Percentiles rank a stretch among this genome's conserved stretches.
phyloP scores from a whole-genome alignment of 1,284 basidiomycete genomes.

The Naganishia sp. region DNA sequence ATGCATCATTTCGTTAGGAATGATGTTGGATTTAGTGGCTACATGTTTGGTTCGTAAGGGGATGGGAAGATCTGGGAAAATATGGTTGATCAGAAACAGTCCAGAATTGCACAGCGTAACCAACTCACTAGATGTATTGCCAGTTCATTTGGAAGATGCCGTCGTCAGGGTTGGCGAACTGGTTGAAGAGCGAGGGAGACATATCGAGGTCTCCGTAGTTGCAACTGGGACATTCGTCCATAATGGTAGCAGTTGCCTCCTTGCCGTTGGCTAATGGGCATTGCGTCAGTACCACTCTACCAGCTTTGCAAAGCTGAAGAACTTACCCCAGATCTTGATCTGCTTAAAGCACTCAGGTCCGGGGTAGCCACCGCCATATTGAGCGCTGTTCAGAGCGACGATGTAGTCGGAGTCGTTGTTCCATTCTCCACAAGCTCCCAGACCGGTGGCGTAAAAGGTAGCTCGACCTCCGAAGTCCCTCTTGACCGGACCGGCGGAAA shows the following conservation, averaged over 20 bases:
- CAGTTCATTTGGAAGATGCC: slow-evolving; percentile 19
- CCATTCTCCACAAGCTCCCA: slow-evolving; percentile 37
- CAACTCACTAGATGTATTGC: slow-evolving; percentile 1
- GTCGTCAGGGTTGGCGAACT: slow-evolving; percentile 20
- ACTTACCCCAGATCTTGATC: slow-evolving; percentile 15
- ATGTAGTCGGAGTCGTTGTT: slow-evolving; percentile 36
- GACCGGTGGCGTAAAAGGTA: slow-evolving; percentile 36
- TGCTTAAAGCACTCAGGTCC: slow-evolving; percentile 58
- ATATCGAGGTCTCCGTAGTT: slow-evolving; percentile 68
- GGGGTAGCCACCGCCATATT: slow-evolving; percentile 46
- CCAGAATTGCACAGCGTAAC: background rate
- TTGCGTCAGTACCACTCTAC: background rate
- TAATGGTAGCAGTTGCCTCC: slow-evolving; percentile 57
- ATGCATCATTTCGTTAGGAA: no score
- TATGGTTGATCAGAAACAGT: background rate
- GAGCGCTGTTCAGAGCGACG: slow-evolving; percentile 36
- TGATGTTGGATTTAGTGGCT: background rate
- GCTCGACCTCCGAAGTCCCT: slow-evolving; percentile 34
- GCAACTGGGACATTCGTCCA: slow-evolving; percentile 52
- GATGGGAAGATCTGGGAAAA: background rate
- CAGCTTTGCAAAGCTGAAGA: slow-evolving; percentile 35
- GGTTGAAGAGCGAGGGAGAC: slow-evolving; percentile 24
- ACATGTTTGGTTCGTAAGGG: background rate
- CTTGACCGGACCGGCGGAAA: slow-evolving; percentile 25
- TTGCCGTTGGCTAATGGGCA: slow-evolving; percentile 55